Evolutionary conservation across 179 eudicot genomes (phyloP), one percentile per base, ranked within the genome.

Genomic region (Spinacia oleracea): DNA sequence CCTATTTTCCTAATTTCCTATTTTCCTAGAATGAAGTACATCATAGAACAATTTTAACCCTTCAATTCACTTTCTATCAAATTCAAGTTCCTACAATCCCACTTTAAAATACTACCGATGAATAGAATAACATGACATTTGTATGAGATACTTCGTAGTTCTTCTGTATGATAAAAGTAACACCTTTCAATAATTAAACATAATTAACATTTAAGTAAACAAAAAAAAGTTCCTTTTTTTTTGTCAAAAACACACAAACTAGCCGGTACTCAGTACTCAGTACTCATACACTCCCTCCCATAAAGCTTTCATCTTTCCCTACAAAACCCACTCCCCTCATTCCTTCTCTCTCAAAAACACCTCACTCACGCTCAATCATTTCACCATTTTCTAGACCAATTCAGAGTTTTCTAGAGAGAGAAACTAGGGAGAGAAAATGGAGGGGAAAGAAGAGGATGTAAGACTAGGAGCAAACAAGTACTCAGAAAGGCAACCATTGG

Each of bases 401-500:
- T 68, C 2, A 20, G 23, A 18, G 27, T 1, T 38, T 67, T 68
- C 27, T 15, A 21, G 16, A 20, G 48, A 38, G 35, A 68, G 23
- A 53, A 53, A 18, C 6, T 3, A 38, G 40, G 4, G 4, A 35
- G 14, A 12, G 9, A 72, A 53, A 38, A 76, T 78, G 84, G 87
- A 82, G 74, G 81, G 87, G 20, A 84, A 78, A 56, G 87, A 84
- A 32, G 89, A 86, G 50, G 89, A 82, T 78, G 87, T 86, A 4
- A 76, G 78, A 46, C 42, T 86, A 4, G 88, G 88, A 78, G 86
- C 86, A 21, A 83, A 83, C 88, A 84, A 82, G 78, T 86, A 70
- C 83, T 48, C 78, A n/a, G 89, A 84, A 38, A 84, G 78, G 69
- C 88, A 83, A 32, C 83, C 83, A 5, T 10, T 86, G 2, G 89